Evolutionary conservation across 2,329 filamentous ascomycete genomes (phyloP).

Genomic region (Claviceps sp.): DNA sequence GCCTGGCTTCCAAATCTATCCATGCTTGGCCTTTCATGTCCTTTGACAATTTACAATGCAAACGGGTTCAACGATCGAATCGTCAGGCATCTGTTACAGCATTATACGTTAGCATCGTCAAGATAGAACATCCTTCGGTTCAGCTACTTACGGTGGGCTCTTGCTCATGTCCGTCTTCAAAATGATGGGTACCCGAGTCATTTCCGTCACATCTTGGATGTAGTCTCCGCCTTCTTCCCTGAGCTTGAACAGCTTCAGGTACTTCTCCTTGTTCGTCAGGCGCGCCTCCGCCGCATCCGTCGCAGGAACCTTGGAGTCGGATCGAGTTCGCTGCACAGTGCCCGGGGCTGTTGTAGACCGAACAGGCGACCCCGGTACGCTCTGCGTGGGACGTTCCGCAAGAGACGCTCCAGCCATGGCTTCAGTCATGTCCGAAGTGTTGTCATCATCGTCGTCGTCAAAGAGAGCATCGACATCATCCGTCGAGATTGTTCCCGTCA

Average conservation of each 20-base stretch:
- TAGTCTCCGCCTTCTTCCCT: slow-evolving; percentile 88
- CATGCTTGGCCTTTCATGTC: background rate
- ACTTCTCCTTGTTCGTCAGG: slow-evolving; percentile 90
- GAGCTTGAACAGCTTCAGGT: slow-evolving; percentile 76
- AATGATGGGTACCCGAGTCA: slow-evolving; percentile 95
- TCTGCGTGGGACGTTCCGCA: slow-evolving; percentile 81
- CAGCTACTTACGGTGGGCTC: slow-evolving; percentile 85
- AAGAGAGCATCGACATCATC: slow-evolving; percentile 93
- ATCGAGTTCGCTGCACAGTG: slow-evolving; percentile 73
- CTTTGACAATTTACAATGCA: slow-evolving; percentile 34
- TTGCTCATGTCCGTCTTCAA: slow-evolving; percentile 96
- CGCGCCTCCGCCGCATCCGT: slow-evolving; percentile 64
- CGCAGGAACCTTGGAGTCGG: slow-evolving; percentile 79
- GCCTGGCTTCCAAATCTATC: background rate
- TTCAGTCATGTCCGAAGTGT: slow-evolving; percentile 78
- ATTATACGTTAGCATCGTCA: background rate
- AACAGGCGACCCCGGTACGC: slow-evolving; percentile 81
- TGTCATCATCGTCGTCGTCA: slow-evolving; percentile 84
- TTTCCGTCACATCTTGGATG: slow-evolving; percentile 96
- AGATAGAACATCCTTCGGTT: background rate
- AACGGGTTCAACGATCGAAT: slow-evolving; percentile 73
- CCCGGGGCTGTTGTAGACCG: slow-evolving; percentile 56
- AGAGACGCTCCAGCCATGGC: slow-evolving; percentile 84
- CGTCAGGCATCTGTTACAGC: slow-evolving; percentile 53
- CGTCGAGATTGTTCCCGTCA: slow-evolving; percentile 85